Base-by-base conservation (phyloP, 139 green algal genomes). In the Monoraphidium neglectum region DNA sequence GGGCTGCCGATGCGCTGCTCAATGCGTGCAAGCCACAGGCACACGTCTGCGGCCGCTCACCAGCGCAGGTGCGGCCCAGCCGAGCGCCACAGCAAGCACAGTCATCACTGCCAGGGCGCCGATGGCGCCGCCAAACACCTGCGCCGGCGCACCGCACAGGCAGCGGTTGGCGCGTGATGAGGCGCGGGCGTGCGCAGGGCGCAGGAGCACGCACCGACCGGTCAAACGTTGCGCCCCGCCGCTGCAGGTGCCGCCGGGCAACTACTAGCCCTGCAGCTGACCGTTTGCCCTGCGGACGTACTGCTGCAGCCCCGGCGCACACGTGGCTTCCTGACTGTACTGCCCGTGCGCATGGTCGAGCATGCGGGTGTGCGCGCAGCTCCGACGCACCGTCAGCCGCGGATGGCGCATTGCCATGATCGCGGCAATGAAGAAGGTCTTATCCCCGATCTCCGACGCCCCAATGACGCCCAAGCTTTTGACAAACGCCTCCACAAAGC, bases 401-500 rank as follows among this genome's bases (percentile, higher is more conserved):
- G 87, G 78, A 63, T 96, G 89, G 23, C 80, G 73, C 92, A 97
- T 98, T 2, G 94, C 94, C 87, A 98, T 91, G 24, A 99, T 74
- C 4, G 93, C 87, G 32, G 82, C 87, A 47, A 99, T 98, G 82
- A 99, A 98, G 78, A 99, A 99, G 0, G 95, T 99, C 77, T 99
- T 98, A 85, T 99, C 96, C 0, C 95, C 93, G 28, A 96, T 92
- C 64, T 97, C 93, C 6, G 81, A 92, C 1, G 88, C 82, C 3
- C 92, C 30, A 38, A 94, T 94, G 51, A 94, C 87, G 24, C 78
- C 74, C 40, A 91, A 76, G 2, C 80, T 86, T 74, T 88, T 83
- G 56, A 70, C 40, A 13, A 85, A 70, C 10, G 83, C 77, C 28
- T 76, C 68, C 6, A 80, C 26, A 64, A 87, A 87, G 49, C 70